These are phyloP conservation scores for Phyllosticta ampelicida DNA, from an alignment of 2,329 filamentous ascomycete species.

Conservation along the genomic window DNA sequence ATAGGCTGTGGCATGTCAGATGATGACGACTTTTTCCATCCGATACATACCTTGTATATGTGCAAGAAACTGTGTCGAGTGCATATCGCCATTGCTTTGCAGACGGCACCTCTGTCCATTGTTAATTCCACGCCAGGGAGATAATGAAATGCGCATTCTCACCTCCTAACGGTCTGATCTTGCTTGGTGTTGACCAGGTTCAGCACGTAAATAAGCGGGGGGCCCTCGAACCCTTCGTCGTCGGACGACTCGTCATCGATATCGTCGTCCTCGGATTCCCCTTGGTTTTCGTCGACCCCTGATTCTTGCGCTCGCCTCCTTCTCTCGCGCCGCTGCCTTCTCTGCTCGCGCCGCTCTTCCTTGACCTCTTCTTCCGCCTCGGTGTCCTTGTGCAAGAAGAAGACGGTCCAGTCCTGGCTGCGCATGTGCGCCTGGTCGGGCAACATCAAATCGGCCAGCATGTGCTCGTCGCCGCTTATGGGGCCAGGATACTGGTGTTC, in stretches of 20 bases:
- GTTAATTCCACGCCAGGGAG: slow-evolving; percentile 7
- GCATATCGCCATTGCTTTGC: slow-evolving; percentile 98
- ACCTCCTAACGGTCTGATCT: slow-evolving; percentile 76
- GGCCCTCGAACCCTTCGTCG: slow-evolving; percentile 57
- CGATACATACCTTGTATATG: slow-evolving; percentile 74
- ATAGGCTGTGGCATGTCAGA: slow-evolving; percentile 51
- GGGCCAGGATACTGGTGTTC: slow-evolving; percentile 93
- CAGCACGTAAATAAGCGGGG: slow-evolving; percentile 89
- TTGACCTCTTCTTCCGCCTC: slow-evolving; percentile 65
- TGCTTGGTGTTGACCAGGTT: slow-evolving; percentile 98
- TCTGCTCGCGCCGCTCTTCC: slow-evolving; percentile 47
- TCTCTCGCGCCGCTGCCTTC: slow-evolving; percentile 42
- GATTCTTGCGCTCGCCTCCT: slow-evolving; percentile 31
- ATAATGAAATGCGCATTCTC: slow-evolving; percentile 15
- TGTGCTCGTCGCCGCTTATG: slow-evolving; percentile 94
- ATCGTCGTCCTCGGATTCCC: slow-evolving; percentile 40
- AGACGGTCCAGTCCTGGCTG: slow-evolving; percentile 97
- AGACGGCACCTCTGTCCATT: slow-evolving; percentile 66
- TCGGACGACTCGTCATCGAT: slow-evolving; percentile 41
- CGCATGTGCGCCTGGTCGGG: slow-evolving; percentile 92
- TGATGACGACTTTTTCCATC: slow-evolving; percentile 6
- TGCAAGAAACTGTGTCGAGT: slow-evolving; percentile 94
- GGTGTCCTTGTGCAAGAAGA: slow-evolving; percentile 94
- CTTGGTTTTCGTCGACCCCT: slow-evolving; percentile 34
- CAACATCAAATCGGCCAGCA: slow-evolving; percentile 96